A percentile compares a stretch with the other conserved stretches of the same genome.
phyloP scores from a whole-genome alignment of 768 basidiomycete species.

The Cyclocybe aegerita region DNA sequence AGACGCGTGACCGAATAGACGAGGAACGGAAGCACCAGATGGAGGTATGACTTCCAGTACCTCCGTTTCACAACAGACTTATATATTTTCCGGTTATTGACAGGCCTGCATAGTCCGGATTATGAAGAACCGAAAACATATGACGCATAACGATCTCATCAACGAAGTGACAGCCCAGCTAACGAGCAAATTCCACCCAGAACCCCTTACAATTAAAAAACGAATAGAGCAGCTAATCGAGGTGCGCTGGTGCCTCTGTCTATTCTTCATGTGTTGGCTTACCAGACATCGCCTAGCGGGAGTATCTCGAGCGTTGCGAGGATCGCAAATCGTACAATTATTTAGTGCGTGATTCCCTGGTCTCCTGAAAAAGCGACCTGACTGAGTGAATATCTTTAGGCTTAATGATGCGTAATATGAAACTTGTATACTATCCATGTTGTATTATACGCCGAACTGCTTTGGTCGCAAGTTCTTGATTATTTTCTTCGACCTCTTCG shows the following conservation, averaged over 20 bases:
- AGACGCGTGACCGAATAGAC: conserved; percentile 87
- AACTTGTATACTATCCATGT: background rate
- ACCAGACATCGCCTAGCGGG: conserved; percentile 55
- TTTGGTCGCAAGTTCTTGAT: too few species aligned
- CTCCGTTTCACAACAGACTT: background rate
- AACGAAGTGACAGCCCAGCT: conserved; percentile 90
- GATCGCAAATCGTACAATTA: conserved; percentile 83
- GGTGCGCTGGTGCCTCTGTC: conserved; percentile 41
- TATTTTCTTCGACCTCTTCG: too few species aligned
- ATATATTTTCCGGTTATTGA: conserved; percentile 3
- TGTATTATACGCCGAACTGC: background rate
- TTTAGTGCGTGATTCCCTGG: conserved; percentile 9
- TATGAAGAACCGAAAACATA: conserved; percentile 93
- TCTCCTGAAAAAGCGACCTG: background rate
- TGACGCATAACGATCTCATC: conserved; percentile 86
- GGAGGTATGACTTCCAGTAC: conserved; percentile 58
- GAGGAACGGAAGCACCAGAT: conserved; percentile 89
- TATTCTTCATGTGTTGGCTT: background rate
- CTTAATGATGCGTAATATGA: background rate
- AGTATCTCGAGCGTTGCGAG: conserved; percentile 89
- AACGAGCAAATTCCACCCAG: conserved; percentile 80
- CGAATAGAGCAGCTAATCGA: conserved; percentile 93
- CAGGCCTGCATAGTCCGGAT: conserved; percentile 97
- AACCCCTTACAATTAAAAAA: conserved; percentile 87
- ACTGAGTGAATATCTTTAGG: background rate